Base-by-base conservation (phyloP, 1,284 basidiomycete genomes). In the Puccinia triticina region DNA sequence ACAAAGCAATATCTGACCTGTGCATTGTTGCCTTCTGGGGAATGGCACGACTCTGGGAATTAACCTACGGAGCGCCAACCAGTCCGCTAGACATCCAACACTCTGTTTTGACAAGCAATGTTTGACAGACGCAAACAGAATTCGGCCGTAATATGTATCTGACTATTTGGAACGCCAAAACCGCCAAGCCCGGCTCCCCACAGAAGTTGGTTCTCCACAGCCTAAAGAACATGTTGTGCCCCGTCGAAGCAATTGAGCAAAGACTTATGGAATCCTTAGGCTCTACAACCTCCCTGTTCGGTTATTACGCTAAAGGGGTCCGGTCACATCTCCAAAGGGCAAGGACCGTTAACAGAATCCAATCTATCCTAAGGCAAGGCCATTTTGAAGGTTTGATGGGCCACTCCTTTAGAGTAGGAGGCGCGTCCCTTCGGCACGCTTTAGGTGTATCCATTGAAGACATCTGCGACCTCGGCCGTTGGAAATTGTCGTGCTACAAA, bases 361-460 rank as follows among this genome's bases (percentile, higher is more conserved):
- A n/a, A n/a, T n/a, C n/a, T n/a, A n/a, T n/a, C n/a, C n/a, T n/a
- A n/a, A n/a, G n/a, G n/a, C n/a, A n/a, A n/a, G n/a, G 61, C 32
- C 16, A 37, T n/a, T 46, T 4, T 16, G 8, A 7, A 8, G 26
- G 40, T 3, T 16, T 48, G 1, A 11, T 10, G 8, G 26, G 67
- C 10, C 67, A 69, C 23, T 69, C 67, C 34, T 69, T 69, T 21
- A 11, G 40, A 46, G 67, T 69, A 21, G 67, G 67, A 11, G 67
- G 67, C 11, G 67, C 67, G 21, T 46, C 26, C 11, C 14, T 69
- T 26, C 46, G 67, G 18, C 1, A 10, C 7, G 67, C 67, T 1
- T 16, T 69, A 46, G 67, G 67, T 29, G 40, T 46, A 2, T 5
- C 18, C 26, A 8, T 48, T 5, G 16, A 37, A 8, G 40, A 67